Evolutionary conservation across 2,329 filamentous ascomycete species (phyloP), one percentile per base, ranked within the genome.

Genomic region (Colletotrichum limetticola): DNA sequence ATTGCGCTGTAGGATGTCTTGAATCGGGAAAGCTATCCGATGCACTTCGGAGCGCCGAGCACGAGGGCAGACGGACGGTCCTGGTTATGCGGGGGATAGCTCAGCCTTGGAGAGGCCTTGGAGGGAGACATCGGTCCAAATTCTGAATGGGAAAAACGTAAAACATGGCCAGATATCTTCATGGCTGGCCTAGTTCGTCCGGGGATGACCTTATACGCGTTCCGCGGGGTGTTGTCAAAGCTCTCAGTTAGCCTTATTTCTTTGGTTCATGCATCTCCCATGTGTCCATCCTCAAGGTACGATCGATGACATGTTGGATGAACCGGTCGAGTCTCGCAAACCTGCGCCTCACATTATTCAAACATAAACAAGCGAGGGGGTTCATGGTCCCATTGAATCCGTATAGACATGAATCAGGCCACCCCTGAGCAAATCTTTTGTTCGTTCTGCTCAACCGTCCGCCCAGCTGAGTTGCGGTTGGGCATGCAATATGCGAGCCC

Each of bases 91-190:
- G 49, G 64, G 53, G 57, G 16, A 53, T 53, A 24, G 58, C 28
- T 71, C 63, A 62, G 63, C 46, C 56, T 62, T 67, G 57, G 37
- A 35, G 28, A 30, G 46, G 63, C 46, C 56, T 61, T 67, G 57
- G 37, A 37, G 28, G 37, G 46, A 35, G 53, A 63, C 42, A 59
- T 32, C 65, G 37, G 24, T 24, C 19, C 57, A 42, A 37, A 12
- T 16, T n/a, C 19, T 37, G n/a, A 37, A 59, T 8, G 57, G n/a
- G 32, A 35, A 57, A 35, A 35, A 35, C 32, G 32, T 35, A 35
- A 35, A 35, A 56, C 35, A 24, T 42, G 53, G 52, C n/a, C 35
- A 58, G 52, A 37, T 30, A 37, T 49, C 59, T 26, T 49, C 49
- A 55, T 57, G 66, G 26, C 35, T 16, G 16, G 42, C 7, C 58